Conservation (phyloP, 2,329 filamentous ascomycete genomes). For the Pestalotiopsis sp. region DNA sequence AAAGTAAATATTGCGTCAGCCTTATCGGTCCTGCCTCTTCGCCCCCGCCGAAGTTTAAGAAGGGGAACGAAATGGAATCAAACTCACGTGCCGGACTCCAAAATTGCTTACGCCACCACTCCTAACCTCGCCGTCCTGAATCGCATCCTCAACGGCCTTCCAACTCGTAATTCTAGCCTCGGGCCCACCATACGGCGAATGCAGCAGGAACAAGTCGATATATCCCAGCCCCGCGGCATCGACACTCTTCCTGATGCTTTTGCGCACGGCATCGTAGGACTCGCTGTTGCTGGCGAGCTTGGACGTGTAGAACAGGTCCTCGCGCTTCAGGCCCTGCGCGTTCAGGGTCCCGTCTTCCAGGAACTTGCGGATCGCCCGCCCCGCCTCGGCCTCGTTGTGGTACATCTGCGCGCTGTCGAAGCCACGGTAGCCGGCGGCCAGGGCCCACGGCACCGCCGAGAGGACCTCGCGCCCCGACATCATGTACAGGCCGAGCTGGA, state of each 20-base stretch:
- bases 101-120: conserved; percentile 80
- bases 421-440: conserved; percentile 55
- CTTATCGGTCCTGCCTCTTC: background rate
- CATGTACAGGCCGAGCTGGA: conserved; percentile 76
- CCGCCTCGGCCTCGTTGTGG: conserved; percentile 72
- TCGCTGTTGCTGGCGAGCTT: conserved; percentile 71
- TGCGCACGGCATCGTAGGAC: conserved; percentile 68
- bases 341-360: conserved; percentile 48
- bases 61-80: too few species aligned
- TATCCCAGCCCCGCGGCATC: conserved; percentile 70
- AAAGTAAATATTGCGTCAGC: background rate
- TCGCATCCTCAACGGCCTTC: conserved; percentile 76
- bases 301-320: conserved; percentile 78
- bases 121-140: conserved; percentile 69
- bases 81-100: conserved; percentile 69
- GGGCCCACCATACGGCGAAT: conserved; percentile 77
- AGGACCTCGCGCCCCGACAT: conserved; percentile 65
- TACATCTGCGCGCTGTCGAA: conserved; percentile 60
- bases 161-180: conserved; percentile 71
- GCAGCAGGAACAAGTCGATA: conserved; percentile 78
- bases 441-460: conserved; percentile 58
- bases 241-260: conserved; percentile 67
- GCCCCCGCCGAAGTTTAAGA: background rate
- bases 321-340: conserved; percentile 55
- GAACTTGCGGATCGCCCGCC: conserved; percentile 64